Percentiles rank a stretch among this genome's conserved stretches.
These are phyloP conservation scores for Nannochloris sp. DNA, from an alignment of 139 green algal species.

Conservation along the genomic window DNA sequence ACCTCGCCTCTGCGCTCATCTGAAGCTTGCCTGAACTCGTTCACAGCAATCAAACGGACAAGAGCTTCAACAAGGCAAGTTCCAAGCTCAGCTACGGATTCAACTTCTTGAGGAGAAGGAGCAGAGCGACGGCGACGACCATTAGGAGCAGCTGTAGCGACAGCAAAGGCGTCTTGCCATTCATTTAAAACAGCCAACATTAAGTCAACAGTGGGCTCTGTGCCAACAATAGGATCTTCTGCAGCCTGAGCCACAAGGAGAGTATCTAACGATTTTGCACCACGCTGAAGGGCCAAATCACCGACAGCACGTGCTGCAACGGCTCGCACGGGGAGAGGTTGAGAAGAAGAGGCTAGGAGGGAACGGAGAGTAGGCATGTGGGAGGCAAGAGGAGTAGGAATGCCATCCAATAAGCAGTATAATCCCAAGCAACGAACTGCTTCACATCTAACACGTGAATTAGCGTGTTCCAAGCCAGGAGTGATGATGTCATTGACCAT, in stretches of 20 bases:
- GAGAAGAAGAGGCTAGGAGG: not conserved
- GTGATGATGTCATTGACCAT: constrained; percentile 20
- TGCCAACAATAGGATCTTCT: not conserved
- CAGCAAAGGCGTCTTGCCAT: constrained; percentile 12
- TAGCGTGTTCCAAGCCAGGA: constrained; percentile 23
- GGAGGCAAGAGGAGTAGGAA: not conserved
- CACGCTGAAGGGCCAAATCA: constrained; percentile 24
- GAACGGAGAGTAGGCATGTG: constrained; percentile 9
- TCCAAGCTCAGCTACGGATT: constrained; percentile 7
- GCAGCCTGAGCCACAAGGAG: not conserved
- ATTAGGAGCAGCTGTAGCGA: not conserved
- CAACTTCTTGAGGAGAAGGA: not conserved
- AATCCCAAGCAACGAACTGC: constrained; percentile 39
- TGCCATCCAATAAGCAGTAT: constrained; percentile 35
- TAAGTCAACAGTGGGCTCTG: constrained; percentile 26
- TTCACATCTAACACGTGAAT: constrained; percentile 18
- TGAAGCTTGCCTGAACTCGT: constrained; percentile 7
- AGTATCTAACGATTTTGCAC: constrained; percentile 10
- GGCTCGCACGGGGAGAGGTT: constrained; percentile 1
- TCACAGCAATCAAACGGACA: constrained; percentile 31
- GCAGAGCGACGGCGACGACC: not conserved
- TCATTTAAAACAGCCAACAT: constrained; percentile 25
- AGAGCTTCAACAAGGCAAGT: constrained; percentile 24
- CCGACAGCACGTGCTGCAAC: constrained; percentile 18
- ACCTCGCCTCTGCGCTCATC: not conserved